Percentiles rank a stretch among this genome's conserved stretches.
Evolutionary conservation across 257 asterid genomes (phyloP).

Genomic region (Anisodus acutangulus): DNA sequence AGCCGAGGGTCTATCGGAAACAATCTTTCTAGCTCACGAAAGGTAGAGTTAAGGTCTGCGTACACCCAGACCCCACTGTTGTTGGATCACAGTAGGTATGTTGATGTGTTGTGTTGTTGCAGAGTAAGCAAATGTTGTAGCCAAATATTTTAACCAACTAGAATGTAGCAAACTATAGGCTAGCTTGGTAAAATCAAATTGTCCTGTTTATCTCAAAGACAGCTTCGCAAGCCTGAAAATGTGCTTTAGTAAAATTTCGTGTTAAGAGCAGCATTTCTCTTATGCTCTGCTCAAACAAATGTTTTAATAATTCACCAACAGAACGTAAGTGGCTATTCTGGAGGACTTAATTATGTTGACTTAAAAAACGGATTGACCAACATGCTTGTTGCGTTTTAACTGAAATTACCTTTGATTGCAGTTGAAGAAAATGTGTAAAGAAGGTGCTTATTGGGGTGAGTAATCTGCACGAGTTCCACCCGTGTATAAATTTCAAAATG

Average conservation of each 20-base stretch:
- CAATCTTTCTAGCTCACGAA: no score
- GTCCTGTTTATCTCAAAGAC: background rate
- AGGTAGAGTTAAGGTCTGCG: no score
- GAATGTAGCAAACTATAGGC: background rate
- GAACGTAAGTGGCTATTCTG: background rate
- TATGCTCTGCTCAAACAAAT: background rate
- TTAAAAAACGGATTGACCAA: background rate
- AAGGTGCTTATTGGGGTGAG: conserved; percentile 97
- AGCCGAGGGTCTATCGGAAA: no score
- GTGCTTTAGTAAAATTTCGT: background rate
- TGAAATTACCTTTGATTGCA: conserved; percentile 44
- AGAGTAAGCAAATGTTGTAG: background rate
- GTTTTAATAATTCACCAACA: background rate
- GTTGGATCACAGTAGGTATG: no score
- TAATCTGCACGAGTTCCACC: conserved; percentile 23
- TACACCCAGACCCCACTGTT: no score
- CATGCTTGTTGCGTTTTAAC: conserved; percentile 27
- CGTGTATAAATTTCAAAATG: background rate
- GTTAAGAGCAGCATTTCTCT: conserved; percentile 1
- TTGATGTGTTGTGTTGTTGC: background rate
- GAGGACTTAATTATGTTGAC: background rate
- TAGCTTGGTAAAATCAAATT: background rate
- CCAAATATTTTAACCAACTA: background rate
- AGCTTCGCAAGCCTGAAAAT: background rate
- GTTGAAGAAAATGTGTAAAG: conserved; percentile 91